These are phyloP conservation scores for Leucocoprinus leucothites DNA, from an alignment of 768 basidiomycete genomes.

Conservation along the genomic window DNA sequence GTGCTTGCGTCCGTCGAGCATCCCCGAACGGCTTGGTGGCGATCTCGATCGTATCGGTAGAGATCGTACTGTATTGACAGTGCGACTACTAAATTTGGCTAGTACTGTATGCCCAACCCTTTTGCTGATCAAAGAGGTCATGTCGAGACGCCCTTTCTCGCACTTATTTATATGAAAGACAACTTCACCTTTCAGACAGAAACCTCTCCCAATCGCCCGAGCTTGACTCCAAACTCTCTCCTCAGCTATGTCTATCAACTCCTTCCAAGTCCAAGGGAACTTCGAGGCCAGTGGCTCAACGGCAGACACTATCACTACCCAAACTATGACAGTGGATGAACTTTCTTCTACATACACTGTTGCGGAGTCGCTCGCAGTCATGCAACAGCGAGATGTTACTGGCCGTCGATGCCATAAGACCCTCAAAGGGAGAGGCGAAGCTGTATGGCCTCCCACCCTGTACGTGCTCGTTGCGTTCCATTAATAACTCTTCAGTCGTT, in stretches of 20 bases:
- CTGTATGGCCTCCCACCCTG: conserved; percentile 75
- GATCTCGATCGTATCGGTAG: not conserved
- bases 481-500: conserved; percentile 1
- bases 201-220: not conserved
- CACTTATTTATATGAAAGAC: not conserved
- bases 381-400: conserved; percentile 52
- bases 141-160: not conserved
- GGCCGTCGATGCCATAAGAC: conserved; percentile 74
- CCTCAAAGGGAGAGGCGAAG: conserved; percentile 61
- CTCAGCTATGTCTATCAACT: not conserved
- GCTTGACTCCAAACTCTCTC: not conserved
- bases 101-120: not conserved
- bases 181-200: not conserved
- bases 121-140: conserved; percentile 2
- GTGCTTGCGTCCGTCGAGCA: not conserved
- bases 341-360: conserved; percentile 33
- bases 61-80: not conserved
- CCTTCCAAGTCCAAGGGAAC: conserved; percentile 8
- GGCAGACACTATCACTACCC: conserved; percentile 17
- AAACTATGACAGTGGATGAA: conserved; percentile 37
- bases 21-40: not conserved
- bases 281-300: conserved; percentile 9
- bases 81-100: not conserved
- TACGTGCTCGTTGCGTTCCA: conserved; percentile 16
- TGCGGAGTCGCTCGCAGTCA: conserved; percentile 31